A percentile compares a stretch with the other conserved stretches of the same genome.
Evolutionary conservation across 2,329 filamentous ascomycete species (phyloP).

Genomic region (Colletotrichum tropicale): DNA sequence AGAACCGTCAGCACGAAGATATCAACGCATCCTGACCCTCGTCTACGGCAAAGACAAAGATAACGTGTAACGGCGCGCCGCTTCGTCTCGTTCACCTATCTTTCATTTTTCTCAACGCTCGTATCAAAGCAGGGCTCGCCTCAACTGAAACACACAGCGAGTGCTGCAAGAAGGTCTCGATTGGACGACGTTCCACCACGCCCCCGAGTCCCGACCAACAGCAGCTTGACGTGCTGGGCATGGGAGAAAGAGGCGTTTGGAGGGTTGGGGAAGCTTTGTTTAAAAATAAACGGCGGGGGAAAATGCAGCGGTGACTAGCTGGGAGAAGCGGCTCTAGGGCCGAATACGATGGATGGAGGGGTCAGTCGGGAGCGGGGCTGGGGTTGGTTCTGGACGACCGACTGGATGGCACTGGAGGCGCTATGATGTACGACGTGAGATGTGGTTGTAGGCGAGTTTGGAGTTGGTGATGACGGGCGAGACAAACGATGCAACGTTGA

Average conservation of each 20-base stretch:
- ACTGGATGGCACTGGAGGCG: neutral
- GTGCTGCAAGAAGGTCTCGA: neutral
- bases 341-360: neutral
- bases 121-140: neutral
- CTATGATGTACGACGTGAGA: neutral
- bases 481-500: neutral
- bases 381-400: neutral
- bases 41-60: neutral
- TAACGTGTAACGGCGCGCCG: neutral
- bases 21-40: neutral
- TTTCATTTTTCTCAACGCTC: neutral
- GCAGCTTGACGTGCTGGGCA: conserved; percentile 10
- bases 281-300: conserved; percentile 2
- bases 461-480: neutral
- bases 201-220: neutral
- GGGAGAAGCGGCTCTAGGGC: neutral
- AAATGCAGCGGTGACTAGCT: conserved; percentile 2
- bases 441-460: neutral
- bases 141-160: conserved; percentile 1
- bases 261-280: neutral
- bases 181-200: conserved; percentile 2
- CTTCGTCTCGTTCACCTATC: neutral
- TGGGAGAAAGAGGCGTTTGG: neutral
- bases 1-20: neutral
- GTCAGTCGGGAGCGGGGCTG: neutral